Evolutionary conservation across 257 asterid genomes (phyloP).

Genomic region (Misopates orontium): DNA sequence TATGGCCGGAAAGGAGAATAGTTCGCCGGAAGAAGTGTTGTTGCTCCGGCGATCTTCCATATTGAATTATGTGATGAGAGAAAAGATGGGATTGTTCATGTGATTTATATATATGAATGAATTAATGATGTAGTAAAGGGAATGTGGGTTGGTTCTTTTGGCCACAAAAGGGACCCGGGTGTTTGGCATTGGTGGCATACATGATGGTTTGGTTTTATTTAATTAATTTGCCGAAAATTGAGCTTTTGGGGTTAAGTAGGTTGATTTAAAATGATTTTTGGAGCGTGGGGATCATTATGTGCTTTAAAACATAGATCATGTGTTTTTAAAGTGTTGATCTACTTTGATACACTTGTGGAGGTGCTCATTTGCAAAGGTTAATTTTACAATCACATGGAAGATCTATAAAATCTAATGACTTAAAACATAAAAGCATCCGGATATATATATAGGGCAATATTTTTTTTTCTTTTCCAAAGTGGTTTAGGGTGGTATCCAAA

Average conservation of each 20-base stretch:
- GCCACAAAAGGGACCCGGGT: constrained; percentile 46
- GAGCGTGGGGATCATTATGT: constrained; percentile 37
- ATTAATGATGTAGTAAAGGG: constrained; percentile 30
- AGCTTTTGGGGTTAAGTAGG: constrained; percentile 20
- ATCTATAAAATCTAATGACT: not conserved
- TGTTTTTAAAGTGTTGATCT: not conserved
- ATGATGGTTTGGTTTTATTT: constrained; percentile 28
- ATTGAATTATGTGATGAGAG: not conserved
- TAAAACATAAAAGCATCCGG: too few species aligned
- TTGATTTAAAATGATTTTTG: constrained; percentile 42
- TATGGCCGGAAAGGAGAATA: constrained; percentile 49
- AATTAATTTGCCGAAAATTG: constrained; percentile 28
- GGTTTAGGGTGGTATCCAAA: too few species aligned
- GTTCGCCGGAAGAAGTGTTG: constrained; percentile 38
- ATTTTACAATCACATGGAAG: not conserved
- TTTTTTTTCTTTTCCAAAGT: too few species aligned
- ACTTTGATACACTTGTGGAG: not conserved
- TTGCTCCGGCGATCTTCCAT: constrained; percentile 46
- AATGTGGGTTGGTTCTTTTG: constrained; percentile 38
- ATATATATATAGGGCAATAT: too few species aligned
- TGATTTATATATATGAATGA: constrained; percentile 24
- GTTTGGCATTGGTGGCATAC: constrained; percentile 41
- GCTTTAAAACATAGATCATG: constrained; percentile 1
- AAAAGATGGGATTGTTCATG: not conserved
- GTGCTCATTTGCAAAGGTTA: not conserved